These are phyloP conservation scores for Spergularia bocconei DNA, from an alignment of 148 eudicot species.

Conservation along the genomic window DNA sequence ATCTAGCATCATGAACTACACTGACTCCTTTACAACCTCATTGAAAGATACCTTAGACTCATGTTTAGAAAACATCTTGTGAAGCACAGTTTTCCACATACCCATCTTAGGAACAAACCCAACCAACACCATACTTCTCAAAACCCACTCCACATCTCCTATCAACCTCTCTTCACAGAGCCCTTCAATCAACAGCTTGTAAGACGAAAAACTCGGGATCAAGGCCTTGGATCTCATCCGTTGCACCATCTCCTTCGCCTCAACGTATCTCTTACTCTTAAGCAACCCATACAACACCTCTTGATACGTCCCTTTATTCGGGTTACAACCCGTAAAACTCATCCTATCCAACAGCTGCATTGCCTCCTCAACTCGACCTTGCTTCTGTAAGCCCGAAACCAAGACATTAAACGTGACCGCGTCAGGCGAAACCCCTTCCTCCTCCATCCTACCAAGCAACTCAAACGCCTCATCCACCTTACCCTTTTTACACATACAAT, in stretches of 20 bases:
- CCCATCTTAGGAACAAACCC: conserved; percentile 70
- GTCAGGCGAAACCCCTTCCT: conserved; percentile 59
- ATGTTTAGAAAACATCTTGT: conserved; percentile 30
- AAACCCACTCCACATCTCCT: conserved; percentile 71
- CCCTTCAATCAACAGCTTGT: conserved; percentile 52
- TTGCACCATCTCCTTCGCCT: conserved; percentile 52
- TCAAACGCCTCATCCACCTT: conserved; percentile 61
- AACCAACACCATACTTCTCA: conserved; percentile 58
- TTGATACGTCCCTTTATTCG: conserved; percentile 68
- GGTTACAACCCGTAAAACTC: conserved; percentile 67
- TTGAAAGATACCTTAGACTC: conserved; percentile 1
- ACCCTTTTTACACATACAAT: conserved; percentile 57
- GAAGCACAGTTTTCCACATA: conserved; percentile 60
- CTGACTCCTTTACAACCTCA: conserved; percentile 24
- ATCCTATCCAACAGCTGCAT: conserved; percentile 56
- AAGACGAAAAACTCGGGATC: conserved; percentile 73
- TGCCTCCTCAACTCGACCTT: conserved; percentile 63
- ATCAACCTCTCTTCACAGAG: conserved; percentile 46
- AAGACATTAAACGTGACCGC: conserved; percentile 57
- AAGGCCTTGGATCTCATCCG: conserved; percentile 46
- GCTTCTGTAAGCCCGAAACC: conserved; percentile 59
- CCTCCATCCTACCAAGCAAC: conserved; percentile 71
- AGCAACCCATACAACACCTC: conserved; percentile 79
- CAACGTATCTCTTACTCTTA: conserved; percentile 39
- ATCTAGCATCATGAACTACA: background rate